Percentiles rank a stretch among this genome's conserved stretches.
Evolutionary conservation across 2,329 filamentous ascomycete species (phyloP).

Genomic region (Colletotrichum kahawae): DNA sequence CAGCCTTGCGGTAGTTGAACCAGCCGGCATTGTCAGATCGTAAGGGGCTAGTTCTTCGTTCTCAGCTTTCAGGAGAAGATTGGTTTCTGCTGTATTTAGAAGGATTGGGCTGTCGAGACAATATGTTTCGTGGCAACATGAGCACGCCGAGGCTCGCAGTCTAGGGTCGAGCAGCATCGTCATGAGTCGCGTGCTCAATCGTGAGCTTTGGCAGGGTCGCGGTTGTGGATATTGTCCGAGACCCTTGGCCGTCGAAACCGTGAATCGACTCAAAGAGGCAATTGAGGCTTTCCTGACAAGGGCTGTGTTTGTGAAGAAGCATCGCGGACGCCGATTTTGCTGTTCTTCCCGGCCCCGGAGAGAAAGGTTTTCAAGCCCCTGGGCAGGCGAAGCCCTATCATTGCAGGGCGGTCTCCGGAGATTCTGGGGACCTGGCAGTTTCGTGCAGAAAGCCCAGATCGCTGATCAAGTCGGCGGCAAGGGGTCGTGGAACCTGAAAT

Average conservation of each 20-base stretch:
- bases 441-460: background rate
- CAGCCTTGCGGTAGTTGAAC: constrained; percentile 6
- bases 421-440: background rate
- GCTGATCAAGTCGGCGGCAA: background rate
- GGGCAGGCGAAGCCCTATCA: background rate
- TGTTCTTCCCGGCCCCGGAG: background rate
- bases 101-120: background rate
- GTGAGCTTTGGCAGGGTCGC: background rate
- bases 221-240: background rate
- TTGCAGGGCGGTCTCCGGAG: background rate
- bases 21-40: background rate
- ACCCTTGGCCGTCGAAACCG: background rate
- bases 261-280: background rate
- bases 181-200: constrained; percentile 13
- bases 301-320: background rate
- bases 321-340: background rate
- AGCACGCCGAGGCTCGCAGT: background rate
- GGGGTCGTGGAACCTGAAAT: background rate
- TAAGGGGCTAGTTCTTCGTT: background rate
- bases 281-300: background rate
- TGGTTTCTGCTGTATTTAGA: background rate
- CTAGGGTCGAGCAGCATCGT: background rate
- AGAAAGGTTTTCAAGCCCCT: background rate
- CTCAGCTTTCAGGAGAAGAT: background rate
- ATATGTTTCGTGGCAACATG: background rate